A percentile compares a stretch with the other conserved stretches of the same genome.
Conservation (phyloP, 805 yeast species). For the Candida ipomoeae region DNA sequence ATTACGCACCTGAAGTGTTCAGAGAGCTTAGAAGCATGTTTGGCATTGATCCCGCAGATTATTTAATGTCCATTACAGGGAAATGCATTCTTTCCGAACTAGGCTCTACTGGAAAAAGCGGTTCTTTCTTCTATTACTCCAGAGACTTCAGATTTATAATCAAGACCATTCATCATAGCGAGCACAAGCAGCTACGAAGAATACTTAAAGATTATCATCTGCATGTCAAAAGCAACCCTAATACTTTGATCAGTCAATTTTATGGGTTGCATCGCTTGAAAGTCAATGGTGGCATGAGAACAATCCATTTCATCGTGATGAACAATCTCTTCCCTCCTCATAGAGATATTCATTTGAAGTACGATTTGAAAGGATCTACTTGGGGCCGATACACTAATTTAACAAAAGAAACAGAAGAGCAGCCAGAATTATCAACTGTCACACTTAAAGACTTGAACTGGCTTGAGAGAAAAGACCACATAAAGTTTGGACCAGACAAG, state of each 20-base stretch:
- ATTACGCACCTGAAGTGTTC: constrained; percentile 92
- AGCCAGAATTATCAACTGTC: constrained; percentile 26
- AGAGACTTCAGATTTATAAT: constrained; percentile 91
- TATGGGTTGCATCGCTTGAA: constrained; percentile 93
- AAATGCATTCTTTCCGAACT: constrained; percentile 87
- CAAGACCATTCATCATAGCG: constrained; percentile 91
- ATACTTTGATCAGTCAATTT: constrained; percentile 89
- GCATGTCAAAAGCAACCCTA: constrained; percentile 80
- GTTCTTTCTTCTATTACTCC: constrained; percentile 92
- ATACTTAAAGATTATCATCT: constrained; percentile 71
- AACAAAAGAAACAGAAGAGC: constrained; percentile 23
- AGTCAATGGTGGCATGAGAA: constrained; percentile 68
- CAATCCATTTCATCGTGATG: constrained; percentile 93
- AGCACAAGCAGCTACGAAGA: constrained; percentile 76
- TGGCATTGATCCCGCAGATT: constrained; percentile 94
- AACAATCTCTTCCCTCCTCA: constrained; percentile 95
- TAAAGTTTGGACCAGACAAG: constrained; percentile 75
- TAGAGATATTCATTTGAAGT: constrained; percentile 76
- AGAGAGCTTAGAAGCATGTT: constrained; percentile 75
- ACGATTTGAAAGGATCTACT: constrained; percentile 90
- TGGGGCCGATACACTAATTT: constrained; percentile 65
- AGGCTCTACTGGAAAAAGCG: constrained; percentile 96
- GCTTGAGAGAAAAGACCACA: constrained; percentile 59
- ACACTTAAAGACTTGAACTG: constrained; percentile 88
- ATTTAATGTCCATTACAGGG: constrained; percentile 85